A percentile compares a stretch with the other conserved stretches of the same genome.
These are phyloP conservation scores for Trichoderma brevicompactum DNA, from an alignment of 2,329 filamentous ascomycete species.

Conservation along the genomic window DNA sequence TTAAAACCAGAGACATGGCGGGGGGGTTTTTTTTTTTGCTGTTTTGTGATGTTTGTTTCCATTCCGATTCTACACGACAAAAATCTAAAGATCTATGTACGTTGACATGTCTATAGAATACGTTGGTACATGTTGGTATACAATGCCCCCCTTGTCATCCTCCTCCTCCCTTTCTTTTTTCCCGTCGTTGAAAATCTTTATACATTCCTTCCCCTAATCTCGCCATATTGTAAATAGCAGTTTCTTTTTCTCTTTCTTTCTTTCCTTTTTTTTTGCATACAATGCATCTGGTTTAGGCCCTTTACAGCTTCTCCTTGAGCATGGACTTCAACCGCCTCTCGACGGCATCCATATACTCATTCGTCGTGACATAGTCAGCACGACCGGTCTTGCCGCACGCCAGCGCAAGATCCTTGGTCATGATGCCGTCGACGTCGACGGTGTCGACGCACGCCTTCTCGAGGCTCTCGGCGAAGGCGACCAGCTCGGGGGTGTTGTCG, in stretches of 20 bases:
- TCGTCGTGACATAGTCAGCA: slow-evolving; percentile 87
- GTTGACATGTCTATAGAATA: slow-evolving; percentile 7
- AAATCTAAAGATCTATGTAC: slow-evolving; percentile 18
- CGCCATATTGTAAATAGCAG: too few species aligned
- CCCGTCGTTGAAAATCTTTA: too few species aligned
- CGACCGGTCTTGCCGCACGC: slow-evolving; percentile 86
- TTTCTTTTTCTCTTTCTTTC: not conserved
- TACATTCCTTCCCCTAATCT: not conserved
- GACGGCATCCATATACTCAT: slow-evolving; percentile 89
- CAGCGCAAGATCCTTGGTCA: slow-evolving; percentile 99
- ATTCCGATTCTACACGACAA: not conserved
- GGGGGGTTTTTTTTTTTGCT: not conserved
- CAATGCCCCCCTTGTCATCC: not conserved
- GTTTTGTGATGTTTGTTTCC: not conserved
- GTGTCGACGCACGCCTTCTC: slow-evolving; percentile 95
- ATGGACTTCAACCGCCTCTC: slow-evolving; percentile 84
- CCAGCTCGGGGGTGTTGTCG: slow-evolving; percentile 88
- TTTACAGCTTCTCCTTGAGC: slow-evolving; percentile 76
- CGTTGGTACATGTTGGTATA: slow-evolving; percentile 26
- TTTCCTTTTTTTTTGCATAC: not conserved
- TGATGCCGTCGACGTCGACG: slow-evolving; percentile 90
- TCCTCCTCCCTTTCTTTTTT: not conserved
- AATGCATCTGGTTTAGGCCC: too few species aligned
- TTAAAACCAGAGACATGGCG: too few species aligned
- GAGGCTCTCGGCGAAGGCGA: slow-evolving; percentile 87